Evolutionary conservation across 192 early-diverging fungal genomes (phyloP), one percentile per base, ranked within the genome.

Genomic region (Gaertneriomyces sp.): DNA sequence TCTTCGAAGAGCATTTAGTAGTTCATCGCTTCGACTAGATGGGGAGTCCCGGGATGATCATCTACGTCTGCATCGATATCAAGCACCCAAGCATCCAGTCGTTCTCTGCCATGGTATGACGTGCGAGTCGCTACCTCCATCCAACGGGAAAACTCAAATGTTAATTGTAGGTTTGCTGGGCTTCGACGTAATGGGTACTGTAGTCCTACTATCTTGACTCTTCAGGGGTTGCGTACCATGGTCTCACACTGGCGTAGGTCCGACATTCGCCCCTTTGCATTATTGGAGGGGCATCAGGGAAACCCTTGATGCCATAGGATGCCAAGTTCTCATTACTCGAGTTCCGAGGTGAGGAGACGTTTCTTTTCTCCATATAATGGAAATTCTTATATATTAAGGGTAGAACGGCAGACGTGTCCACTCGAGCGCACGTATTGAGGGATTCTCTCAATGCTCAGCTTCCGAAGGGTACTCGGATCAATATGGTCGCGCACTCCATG

Each of bases 401-500:
- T 33, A 33, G 25, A 12, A 88, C 92, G 0, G 92, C 90, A 6
- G 85, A 87, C 25, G 87, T 94, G 54, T 75, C 70, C 45, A 71
- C 84, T 56, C 84, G 92, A 14, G 92, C 92, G 4, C 76, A 83
- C 16, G 85, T 79, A 45, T 73, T 94, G 44, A 82, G 89, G 56
- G 58, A 74, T 8, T 76, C 86, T 51, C 67, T 94, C 19, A 79
- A 75, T 4, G 60, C 64, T 5, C 81, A 69, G 12, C 41, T 69
- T 7, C 45, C 57, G 9, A 40, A 50, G 11, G 83, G 77, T 10
- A 69, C 74, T 46, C 47, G 73, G n/a, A 79, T 94, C 68, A 92
- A 94, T 71, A 84, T 94, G 63, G 50, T 94, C 3, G 92, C 90
- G 3, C 90, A 94, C 64, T 94, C 92, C 40, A 94, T 94, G 92